phyloP scores from a whole-genome alignment of 352 stramenopile species.

The Pythium dissotocum region DNA sequence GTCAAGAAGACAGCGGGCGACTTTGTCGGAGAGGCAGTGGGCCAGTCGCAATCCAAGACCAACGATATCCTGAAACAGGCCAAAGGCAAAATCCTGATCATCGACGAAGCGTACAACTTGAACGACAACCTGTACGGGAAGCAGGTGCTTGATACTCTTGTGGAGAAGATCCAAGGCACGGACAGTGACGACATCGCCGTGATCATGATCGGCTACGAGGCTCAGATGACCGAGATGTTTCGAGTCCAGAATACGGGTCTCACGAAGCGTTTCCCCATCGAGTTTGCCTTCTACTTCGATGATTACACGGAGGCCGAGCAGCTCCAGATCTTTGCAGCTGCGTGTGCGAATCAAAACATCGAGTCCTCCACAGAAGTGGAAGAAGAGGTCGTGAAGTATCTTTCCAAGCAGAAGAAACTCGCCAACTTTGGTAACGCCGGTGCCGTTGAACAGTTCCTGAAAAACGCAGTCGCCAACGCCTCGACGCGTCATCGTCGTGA shows the following conservation, averaged over 20 bases:
- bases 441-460: constrained; percentile 81
- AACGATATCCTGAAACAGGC: constrained; percentile 76
- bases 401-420: constrained; percentile 64
- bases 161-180: constrained; percentile 90
- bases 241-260: constrained; percentile 87
- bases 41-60: constrained; percentile 89
- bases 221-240: constrained; percentile 91
- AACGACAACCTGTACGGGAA: constrained; percentile 69
- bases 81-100: constrained; percentile 91
- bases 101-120: constrained; percentile 94
- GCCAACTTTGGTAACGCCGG: constrained; percentile 93
- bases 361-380: constrained; percentile 50
- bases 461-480: constrained; percentile 67
- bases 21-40: constrained; percentile 79
- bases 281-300: constrained; percentile 92
- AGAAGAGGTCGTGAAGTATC: constrained; percentile 48
- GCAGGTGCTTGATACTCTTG: constrained; percentile 84
- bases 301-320: constrained; percentile 90
- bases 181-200: constrained; percentile 90
- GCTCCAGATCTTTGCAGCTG: constrained; percentile 60
- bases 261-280: constrained; percentile 76
- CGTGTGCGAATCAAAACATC: constrained; percentile 51
- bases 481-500: constrained; percentile 34
- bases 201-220: constrained; percentile 89
- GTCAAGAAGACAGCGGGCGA: constrained; percentile 89